Percentiles rank a stretch among this genome's conserved stretches.
Conservation (phyloP, 805 yeast genomes). For the Saccharomyces kudriavzevii region DNA sequence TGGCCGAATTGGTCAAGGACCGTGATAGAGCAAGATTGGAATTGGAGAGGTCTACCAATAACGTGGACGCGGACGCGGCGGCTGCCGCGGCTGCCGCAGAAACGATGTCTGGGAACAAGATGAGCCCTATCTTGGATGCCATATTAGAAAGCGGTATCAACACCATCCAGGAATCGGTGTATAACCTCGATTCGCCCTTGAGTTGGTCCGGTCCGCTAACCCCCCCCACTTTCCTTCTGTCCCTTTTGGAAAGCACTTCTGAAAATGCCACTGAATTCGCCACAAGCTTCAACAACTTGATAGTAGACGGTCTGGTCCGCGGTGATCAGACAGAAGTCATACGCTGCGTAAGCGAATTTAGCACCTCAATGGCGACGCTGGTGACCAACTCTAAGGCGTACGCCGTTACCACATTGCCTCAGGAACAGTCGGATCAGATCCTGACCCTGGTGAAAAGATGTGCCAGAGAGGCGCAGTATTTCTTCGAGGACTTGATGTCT, state of each 20-base stretch:
- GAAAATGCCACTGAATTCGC: constrained; percentile 74
- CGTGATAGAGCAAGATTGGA: constrained; percentile 84
- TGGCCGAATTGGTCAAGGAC: constrained; percentile 82
- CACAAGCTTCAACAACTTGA: constrained; percentile 59
- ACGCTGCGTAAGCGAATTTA: constrained; percentile 33
- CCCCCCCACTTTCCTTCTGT: constrained; percentile 18
- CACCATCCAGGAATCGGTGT: constrained; percentile 62
- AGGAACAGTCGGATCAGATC: constrained; percentile 4
- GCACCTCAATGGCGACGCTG: constrained; percentile 34
- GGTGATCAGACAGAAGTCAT: constrained; percentile 44
- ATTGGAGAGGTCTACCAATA: constrained; percentile 42
- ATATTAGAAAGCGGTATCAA: constrained; percentile 60
- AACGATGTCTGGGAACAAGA: constrained; percentile 41
- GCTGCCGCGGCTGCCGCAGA: constrained; percentile 20
- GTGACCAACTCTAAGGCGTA: constrained; percentile 34
- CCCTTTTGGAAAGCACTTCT: constrained; percentile 63
- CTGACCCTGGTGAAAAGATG: constrained; percentile 34
- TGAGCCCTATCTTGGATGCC: constrained; percentile 57
- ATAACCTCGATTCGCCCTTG: constrained; percentile 62
- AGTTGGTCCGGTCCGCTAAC: constrained; percentile 7
- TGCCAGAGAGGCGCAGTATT: constrained; percentile 54
- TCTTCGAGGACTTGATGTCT: constrained; percentile 52
- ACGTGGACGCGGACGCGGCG: constrained; percentile 35
- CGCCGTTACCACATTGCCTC: constrained; percentile 4
- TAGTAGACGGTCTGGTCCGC: constrained; percentile 62